These are phyloP conservation scores for Priceomyces haplophilus DNA, from an alignment of 805 yeast genomes.

Conservation along the genomic window DNA sequence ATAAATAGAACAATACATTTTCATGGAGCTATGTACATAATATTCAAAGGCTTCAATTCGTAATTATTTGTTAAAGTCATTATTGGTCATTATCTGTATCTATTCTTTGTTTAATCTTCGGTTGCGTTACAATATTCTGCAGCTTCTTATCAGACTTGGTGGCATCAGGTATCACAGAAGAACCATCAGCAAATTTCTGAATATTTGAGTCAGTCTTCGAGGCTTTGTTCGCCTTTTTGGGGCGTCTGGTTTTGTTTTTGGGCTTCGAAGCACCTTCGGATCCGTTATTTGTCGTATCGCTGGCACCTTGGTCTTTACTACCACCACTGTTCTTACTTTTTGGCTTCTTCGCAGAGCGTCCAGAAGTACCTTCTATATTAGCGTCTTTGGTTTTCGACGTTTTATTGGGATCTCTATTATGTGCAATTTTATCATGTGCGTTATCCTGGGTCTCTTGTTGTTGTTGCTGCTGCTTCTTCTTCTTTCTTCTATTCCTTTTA, in stretches of 20 bases:
- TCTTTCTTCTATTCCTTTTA: conserved; percentile 3
- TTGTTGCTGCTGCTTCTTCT: conserved; percentile 2
- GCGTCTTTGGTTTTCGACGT: background rate
- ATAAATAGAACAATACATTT: background rate
- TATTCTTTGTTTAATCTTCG: background rate
- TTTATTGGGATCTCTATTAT: background rate
- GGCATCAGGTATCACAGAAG: background rate
- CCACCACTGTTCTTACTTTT: background rate
- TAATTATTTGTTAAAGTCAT: background rate
- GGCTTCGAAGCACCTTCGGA: background rate
- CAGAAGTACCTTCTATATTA: background rate
- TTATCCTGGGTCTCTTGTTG: conserved; percentile 1
- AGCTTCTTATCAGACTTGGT: background rate
- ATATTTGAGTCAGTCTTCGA: too few species aligned
- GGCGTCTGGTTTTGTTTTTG: conserved; percentile 2
- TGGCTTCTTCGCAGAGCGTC: background rate
- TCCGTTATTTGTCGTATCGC: too few species aligned
- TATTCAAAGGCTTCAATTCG: background rate
- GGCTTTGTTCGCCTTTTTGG: conserved; percentile 2
- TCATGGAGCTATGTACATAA: background rate
- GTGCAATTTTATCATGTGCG: conserved; percentile 3
- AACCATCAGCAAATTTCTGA: too few species aligned
- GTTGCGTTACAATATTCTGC: background rate
- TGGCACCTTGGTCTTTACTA: background rate
- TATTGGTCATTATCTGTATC: background rate